Evolutionary conservation across 2,329 filamentous ascomycete species (phyloP), one percentile per base, ranked within the genome.

Genomic region (Hypocreales sp.): DNA sequence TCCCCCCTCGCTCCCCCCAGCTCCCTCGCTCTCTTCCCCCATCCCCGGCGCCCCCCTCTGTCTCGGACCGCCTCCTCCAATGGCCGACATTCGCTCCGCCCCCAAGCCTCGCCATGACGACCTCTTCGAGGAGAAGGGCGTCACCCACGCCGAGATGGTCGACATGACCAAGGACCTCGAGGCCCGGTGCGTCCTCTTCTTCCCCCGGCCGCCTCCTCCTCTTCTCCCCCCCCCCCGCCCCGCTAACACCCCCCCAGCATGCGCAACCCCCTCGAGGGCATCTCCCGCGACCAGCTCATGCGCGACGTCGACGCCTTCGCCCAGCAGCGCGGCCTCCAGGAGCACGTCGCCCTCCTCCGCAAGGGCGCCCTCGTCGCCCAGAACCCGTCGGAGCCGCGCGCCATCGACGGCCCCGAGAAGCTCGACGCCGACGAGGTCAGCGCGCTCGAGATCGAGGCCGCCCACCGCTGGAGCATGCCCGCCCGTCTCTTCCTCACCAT

Each of bases 381-480:
- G 46, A 68, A 74, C 37, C 77, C 77, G 0, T 44, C 50, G 15
- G 53, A 57, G 15, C 73, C 47, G 39, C 68, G 73, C 28, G 47
- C 56, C 20, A 59, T 82, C 25, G 47, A 49, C 15, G 63, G 65
- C 35, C 54, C 64, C 24, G 50, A 65, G 27, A 64, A 65, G 17
- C 60, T 84, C 7, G 51, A 58, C 25, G 58, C 69, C 9, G 56
- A 58, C 0, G 73, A 77, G 42, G 61, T 70, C 28, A 47, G 55
- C n/a, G 56, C 58, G 11, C 59, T 87, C 11, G 53, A 57, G 23
- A 57, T 68, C 22, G 76, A 81, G 45, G 51, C 61, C 23, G 56
- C 63, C 5, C 73, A 81, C 58, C 72, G 70, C 39, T 81, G 76
- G 70, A 59, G 62, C 31, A 64, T 75, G 33, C 72, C 76, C 0